A percentile compares a stretch with the other conserved stretches of the same genome.
Evolutionary conservation across 257 asterid species (phyloP).

Genomic region (Solanum neorickii): DNA sequence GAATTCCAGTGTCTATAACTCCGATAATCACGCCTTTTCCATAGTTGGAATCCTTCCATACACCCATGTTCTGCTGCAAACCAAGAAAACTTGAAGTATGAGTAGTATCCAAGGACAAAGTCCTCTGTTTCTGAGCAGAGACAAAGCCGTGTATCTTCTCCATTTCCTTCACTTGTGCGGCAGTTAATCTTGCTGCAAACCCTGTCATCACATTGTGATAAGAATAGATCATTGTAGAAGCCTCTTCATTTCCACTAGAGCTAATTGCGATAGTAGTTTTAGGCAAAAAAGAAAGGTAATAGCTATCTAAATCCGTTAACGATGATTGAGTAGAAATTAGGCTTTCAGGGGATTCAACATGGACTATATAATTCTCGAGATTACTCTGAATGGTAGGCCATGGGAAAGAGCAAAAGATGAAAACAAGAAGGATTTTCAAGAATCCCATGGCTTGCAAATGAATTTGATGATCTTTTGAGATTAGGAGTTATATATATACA

Average conservation of each 20-base stretch:
- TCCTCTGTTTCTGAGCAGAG: constrained; percentile 18
- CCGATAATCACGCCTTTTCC: constrained; percentile 47
- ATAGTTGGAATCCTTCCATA: constrained; percentile 34
- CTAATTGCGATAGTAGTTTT: not conserved
- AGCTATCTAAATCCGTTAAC: constrained; percentile 3
- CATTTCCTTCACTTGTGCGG: constrained; percentile 18
- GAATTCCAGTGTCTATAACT: constrained; percentile 30
- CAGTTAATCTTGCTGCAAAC: constrained; percentile 34
- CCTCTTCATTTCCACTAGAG: not conserved
- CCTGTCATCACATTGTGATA: constrained; percentile 34
- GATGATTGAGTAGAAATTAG: not conserved
- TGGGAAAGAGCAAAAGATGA: not conserved
- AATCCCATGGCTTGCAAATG: not conserved
- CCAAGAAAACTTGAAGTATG: constrained; percentile 38
- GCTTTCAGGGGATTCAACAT: constrained; percentile 6
- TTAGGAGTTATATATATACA: not conserved
- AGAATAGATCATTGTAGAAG: constrained; percentile 6
- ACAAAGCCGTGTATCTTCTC: constrained; percentile 16
- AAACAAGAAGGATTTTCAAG: not conserved
- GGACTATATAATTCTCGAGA: constrained; percentile 30
- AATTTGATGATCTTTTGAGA: no score
- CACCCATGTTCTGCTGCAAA: constrained; percentile 25
- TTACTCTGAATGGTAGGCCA: not conserved
- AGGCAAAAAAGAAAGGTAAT: constrained; percentile 29
- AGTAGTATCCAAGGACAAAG: constrained; percentile 30